Percentiles rank a stretch among this genome's conserved stretches.
phyloP scores from a whole-genome alignment of 768 basidiomycete genomes.

The Mycena sanguinolenta region DNA sequence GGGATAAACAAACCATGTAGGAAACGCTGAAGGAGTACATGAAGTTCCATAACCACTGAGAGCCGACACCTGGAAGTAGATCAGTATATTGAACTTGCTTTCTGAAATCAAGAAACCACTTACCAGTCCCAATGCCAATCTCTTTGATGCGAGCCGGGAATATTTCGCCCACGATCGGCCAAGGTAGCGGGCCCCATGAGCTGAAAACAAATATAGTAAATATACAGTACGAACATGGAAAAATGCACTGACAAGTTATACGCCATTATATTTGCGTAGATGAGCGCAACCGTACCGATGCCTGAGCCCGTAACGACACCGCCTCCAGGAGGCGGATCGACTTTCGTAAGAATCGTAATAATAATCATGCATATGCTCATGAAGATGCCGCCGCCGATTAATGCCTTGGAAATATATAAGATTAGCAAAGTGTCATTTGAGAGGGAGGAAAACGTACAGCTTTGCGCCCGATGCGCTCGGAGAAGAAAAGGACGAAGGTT shows the following conservation, averaged over 20 bases:
- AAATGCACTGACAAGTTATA: constrained; percentile 15
- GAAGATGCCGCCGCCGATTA: constrained; percentile 21
- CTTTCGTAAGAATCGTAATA: constrained; percentile 16
- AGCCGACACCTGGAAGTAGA: constrained; percentile 8
- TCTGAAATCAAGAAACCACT: not conserved
- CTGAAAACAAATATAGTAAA: not conserved
- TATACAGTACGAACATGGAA: not conserved
- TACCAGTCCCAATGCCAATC: constrained; percentile 15
- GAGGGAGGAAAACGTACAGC: not conserved
- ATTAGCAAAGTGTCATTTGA: not conserved
- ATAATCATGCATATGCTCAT: constrained; percentile 23
- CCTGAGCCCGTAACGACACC: constrained; percentile 19
- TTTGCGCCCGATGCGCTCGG: constrained; percentile 20
- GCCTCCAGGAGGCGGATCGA: constrained; percentile 4
- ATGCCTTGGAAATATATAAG: not conserved
- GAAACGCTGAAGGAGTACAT: constrained; percentile 29
- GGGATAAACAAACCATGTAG: constrained; percentile 14
- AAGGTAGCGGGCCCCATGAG: constrained; percentile 23
- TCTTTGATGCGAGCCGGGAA: constrained; percentile 24
- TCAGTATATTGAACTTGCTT: not conserved
- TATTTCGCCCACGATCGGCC: constrained; percentile 23
- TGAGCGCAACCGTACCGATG: constrained; percentile 5
- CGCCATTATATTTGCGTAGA: constrained; percentile 23
- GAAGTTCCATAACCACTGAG: constrained; percentile 23
- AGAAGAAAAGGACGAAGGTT: constrained; percentile 18